Percentiles rank a stretch among this genome's conserved stretches.
Evolutionary conservation across 345 rosid genomes (phyloP).

Genomic region (Eucalyptus regnans): DNA sequence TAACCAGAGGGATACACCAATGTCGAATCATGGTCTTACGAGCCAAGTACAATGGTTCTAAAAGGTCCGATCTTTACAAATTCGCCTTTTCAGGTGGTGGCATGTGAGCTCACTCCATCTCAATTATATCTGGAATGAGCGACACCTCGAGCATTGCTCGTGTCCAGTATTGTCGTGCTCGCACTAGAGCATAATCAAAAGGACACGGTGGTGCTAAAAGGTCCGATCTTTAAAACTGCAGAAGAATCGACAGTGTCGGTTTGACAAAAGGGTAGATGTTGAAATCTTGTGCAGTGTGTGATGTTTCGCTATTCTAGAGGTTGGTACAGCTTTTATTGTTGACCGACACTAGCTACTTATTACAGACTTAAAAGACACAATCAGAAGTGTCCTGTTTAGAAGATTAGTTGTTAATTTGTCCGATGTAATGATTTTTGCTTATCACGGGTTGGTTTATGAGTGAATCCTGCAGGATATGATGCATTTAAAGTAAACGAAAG

Average conservation of each 20-base stretch:
- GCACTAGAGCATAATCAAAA: too few species aligned
- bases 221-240: not conserved
- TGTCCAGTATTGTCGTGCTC: too few species aligned
- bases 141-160: too few species aligned
- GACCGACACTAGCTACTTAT: not conserved
- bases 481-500: not conserved
- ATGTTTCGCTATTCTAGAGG: too few species aligned
- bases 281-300: not conserved
- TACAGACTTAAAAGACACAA: not conserved
- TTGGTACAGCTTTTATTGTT: not conserved
- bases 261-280: not conserved
- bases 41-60: not conserved
- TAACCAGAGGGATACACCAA: not conserved
- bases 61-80: not conserved
- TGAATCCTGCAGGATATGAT: not conserved
- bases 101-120: too few species aligned
- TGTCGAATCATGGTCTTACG: not conserved
- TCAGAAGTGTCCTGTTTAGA: not conserved
- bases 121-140: accelerated
- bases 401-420: not conserved
- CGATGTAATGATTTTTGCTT: not conserved
- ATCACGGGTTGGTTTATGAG: accelerated
- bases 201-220: not conserved
- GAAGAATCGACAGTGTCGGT: not conserved
- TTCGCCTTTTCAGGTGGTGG: too few species aligned